Conservation (phyloP, 441 rosid genomes). For the Sinapis alba region DNA sequence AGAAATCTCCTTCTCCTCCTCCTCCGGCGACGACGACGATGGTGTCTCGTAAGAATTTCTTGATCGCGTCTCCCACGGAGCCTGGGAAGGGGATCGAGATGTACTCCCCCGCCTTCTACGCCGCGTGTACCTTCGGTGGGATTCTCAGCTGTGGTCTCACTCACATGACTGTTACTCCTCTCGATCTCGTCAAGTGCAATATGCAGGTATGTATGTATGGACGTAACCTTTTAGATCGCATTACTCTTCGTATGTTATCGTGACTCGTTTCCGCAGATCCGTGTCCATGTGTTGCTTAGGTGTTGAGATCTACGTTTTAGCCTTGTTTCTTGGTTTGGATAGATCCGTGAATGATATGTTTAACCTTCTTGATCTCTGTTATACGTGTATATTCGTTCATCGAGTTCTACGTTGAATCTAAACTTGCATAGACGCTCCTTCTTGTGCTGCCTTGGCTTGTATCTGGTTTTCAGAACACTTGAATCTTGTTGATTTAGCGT, state of each 20-base stretch:
- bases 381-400: neutral
- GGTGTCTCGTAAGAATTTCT: constrained; percentile 42
- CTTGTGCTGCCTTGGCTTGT: neutral
- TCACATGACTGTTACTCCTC: constrained; percentile 96
- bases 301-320: constrained; percentile 33
- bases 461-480: neutral
- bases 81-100: constrained; percentile 76
- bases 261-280: constrained; percentile 1
- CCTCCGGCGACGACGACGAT: constrained; percentile 17
- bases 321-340: neutral
- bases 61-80: constrained; percentile 78
- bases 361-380: neutral
- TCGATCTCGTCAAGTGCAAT: constrained; percentile 99
- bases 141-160: constrained; percentile 97
- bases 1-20: constrained; percentile 33
- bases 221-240: constrained; percentile 23
- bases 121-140: constrained; percentile 95
- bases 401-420: neutral
- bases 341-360: neutral
- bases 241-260: constrained; percentile 3
- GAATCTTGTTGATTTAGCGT: neutral
- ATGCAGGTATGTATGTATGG: constrained; percentile 68
- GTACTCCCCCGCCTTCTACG: constrained; percentile 93
- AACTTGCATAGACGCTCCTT: neutral
- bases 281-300: neutral